phyloP scores from a whole-genome alignment of 352 stramenopile genomes.

The Detonula confervacea region DNA sequence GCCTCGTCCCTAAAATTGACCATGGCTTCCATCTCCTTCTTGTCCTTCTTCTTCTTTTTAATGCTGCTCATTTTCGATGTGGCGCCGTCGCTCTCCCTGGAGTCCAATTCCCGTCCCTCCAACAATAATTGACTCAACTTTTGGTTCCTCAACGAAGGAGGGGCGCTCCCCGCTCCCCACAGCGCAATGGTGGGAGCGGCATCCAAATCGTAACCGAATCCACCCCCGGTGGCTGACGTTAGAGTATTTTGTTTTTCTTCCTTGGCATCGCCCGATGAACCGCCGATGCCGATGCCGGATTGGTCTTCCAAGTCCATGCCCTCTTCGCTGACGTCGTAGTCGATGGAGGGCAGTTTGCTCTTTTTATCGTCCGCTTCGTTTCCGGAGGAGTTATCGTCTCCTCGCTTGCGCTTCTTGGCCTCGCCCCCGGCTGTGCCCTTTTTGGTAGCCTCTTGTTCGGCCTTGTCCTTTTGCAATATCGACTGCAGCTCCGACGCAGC shows the following conservation, averaged over 20 bases:
- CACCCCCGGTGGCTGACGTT: slow-evolving; percentile 59
- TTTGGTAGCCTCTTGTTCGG: slow-evolving; percentile 38
- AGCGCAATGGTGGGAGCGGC: slow-evolving; percentile 62
- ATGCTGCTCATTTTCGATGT: slow-evolving; percentile 12
- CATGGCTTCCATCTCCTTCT: slow-evolving; percentile 6
- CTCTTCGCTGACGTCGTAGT: slow-evolving; percentile 36
- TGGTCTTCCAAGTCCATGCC: too few species aligned
- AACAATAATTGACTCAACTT: slow-evolving; percentile 24
- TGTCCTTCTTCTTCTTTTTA: slow-evolving; percentile 18
- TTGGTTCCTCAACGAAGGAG: slow-evolving; percentile 19
- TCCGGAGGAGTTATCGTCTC: too few species aligned
- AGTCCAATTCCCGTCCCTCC: slow-evolving; percentile 20
- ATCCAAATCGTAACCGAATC: slow-evolving; percentile 80
- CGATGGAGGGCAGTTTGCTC: slow-evolving; percentile 33
- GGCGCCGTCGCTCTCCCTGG: neutral
- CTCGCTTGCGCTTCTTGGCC: slow-evolving; percentile 31
- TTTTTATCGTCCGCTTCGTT: slow-evolving; percentile 32
- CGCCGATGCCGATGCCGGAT: neutral
- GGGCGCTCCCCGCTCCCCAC: slow-evolving; percentile 69
- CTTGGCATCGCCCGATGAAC: slow-evolving; percentile 2
- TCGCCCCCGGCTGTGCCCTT: slow-evolving; percentile 23
- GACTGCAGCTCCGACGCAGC: slow-evolving; percentile 42
- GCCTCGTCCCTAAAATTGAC: slow-evolving; percentile 62
- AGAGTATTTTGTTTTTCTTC: slow-evolving; percentile 30
- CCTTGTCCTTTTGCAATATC: slow-evolving; percentile 23